These are phyloP conservation scores for Alternaria hordeiaustralica DNA, from an alignment of 2,329 filamentous ascomycete genomes.

Conservation along the genomic window DNA sequence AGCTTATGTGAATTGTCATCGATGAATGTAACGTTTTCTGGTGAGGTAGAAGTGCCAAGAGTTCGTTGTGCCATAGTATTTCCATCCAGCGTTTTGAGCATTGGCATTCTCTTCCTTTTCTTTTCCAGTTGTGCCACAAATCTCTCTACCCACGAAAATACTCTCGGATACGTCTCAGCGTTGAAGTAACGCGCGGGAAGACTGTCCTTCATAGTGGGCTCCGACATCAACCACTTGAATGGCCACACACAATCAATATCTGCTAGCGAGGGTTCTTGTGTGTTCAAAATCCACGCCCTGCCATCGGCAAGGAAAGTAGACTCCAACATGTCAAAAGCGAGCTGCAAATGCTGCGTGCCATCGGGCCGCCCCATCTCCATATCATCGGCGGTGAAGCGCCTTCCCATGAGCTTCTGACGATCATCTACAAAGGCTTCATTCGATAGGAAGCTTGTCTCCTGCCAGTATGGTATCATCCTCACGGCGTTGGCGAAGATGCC, in stretches of 20 bases:
- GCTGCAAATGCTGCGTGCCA: constrained; percentile 62
- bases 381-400: constrained; percentile 51
- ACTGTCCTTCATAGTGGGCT: constrained; percentile 54
- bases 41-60: constrained; percentile 57
- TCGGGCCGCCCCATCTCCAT: constrained; percentile 59
- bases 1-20: constrained; percentile 61
- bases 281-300: constrained; percentile 68
- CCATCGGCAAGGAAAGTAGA: constrained; percentile 68
- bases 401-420: constrained; percentile 54
- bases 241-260: constrained; percentile 75
- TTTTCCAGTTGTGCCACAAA: constrained; percentile 60
- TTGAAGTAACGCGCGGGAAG: constrained; percentile 63
- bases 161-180: constrained; percentile 61
- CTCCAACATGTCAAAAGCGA: constrained; percentile 66
- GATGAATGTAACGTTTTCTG: constrained; percentile 55
- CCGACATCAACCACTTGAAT: constrained; percentile 67
- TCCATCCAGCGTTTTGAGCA: constrained; percentile 50
- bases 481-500: constrained; percentile 63
- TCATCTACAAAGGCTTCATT: constrained; percentile 68
- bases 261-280: constrained; percentile 61
- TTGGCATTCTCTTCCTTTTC: constrained; percentile 48
- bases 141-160: constrained; percentile 69
- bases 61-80: constrained; percentile 46
- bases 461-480: constrained; percentile 63
- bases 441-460: constrained; percentile 60